These are phyloP conservation scores for Diutina pseudorugosa DNA, from an alignment of 1,139 yeast species.

Conservation along the genomic window DNA sequence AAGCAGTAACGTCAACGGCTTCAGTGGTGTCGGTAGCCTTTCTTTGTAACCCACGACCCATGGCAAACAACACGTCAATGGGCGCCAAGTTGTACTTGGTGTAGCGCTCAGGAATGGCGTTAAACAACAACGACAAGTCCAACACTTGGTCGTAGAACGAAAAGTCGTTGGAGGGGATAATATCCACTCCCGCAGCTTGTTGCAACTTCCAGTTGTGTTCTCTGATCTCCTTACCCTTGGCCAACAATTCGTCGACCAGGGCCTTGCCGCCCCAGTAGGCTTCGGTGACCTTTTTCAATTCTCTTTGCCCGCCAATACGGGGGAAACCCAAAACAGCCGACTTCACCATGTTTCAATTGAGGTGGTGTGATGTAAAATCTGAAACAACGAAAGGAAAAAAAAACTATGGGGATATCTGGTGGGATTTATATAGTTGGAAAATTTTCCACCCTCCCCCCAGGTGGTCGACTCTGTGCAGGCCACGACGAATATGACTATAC, in stretches of 20 bases:
- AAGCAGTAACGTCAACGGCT: conserved; percentile 96
- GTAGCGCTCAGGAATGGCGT: conserved; percentile 95
- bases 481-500: too few species aligned
- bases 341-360: conserved; percentile 55
- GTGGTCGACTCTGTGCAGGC: too few species aligned
- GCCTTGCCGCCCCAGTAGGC: conserved; percentile 97
- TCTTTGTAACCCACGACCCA: conserved; percentile 99
- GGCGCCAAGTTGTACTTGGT: conserved; percentile 81
- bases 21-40: conserved; percentile 77
- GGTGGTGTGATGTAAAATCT: too few species aligned
- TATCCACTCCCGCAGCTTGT: conserved; percentile 92
- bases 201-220: conserved; percentile 96
- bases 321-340: conserved; percentile 98
- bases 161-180: conserved; percentile 96
- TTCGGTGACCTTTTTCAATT: conserved; percentile 96
- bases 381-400: too few species aligned
- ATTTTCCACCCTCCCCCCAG: too few species aligned
- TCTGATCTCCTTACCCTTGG: conserved; percentile 92
- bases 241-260: conserved; percentile 72
- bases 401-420: neutral
- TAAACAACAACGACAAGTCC: conserved; percentile 85
- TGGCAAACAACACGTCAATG: conserved; percentile 90
- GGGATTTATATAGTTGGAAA: too few species aligned
- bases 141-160: conserved; percentile 96
- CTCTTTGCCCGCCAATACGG: conserved; percentile 98